phyloP scores from a whole-genome alignment of 1,284 basidiomycete species.

The Porogramme epimiltina region DNA sequence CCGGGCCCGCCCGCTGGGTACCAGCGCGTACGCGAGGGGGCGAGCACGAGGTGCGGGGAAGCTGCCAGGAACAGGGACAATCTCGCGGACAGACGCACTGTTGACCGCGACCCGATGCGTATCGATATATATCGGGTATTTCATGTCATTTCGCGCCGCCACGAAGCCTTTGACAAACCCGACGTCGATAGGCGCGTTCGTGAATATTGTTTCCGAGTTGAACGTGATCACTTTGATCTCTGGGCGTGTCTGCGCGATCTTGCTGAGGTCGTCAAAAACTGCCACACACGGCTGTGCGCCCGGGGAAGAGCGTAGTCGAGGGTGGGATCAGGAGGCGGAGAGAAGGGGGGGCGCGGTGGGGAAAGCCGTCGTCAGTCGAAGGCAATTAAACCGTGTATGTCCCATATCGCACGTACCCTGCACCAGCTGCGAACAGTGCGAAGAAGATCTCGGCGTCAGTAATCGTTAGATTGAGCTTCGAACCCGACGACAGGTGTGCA shows the following conservation, averaged over 20 bases:
- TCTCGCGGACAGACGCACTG: conserved; percentile 19
- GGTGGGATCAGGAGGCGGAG: too few relatives aligned
- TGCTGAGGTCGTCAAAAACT: conserved; percentile 31
- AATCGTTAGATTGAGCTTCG: conserved; percentile 2
- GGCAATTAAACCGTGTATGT: conserved; percentile 24
- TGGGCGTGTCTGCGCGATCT: conserved; percentile 26
- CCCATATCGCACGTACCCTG: conserved; percentile 26
- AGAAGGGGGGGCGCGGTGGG: background rate
- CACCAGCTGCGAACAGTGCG: conserved; percentile 23
- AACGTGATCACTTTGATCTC: conserved; percentile 34
- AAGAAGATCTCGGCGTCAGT: conserved; percentile 22
- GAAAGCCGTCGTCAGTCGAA: conserved; percentile 15
- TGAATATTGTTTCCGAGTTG: conserved; percentile 37
- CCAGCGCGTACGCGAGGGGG: background rate
- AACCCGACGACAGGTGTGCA: conserved; percentile 3
- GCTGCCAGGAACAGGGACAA: conserved; percentile 10
- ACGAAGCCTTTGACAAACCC: conserved; percentile 30
- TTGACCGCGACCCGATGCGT: conserved; percentile 30
- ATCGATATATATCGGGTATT: conserved; percentile 35
- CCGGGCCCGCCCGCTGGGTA: background rate
- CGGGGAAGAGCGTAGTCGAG: background rate
- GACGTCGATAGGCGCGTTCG: conserved; percentile 29
- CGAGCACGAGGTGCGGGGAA: background rate
- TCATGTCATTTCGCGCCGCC: conserved; percentile 28
- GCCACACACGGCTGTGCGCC: conserved; percentile 32